A percentile compares a stretch with the other conserved stretches of the same genome.
Conservation (phyloP, 192 early-diverging fungal genomes). For the Radiomyces spectabilis region DNA sequence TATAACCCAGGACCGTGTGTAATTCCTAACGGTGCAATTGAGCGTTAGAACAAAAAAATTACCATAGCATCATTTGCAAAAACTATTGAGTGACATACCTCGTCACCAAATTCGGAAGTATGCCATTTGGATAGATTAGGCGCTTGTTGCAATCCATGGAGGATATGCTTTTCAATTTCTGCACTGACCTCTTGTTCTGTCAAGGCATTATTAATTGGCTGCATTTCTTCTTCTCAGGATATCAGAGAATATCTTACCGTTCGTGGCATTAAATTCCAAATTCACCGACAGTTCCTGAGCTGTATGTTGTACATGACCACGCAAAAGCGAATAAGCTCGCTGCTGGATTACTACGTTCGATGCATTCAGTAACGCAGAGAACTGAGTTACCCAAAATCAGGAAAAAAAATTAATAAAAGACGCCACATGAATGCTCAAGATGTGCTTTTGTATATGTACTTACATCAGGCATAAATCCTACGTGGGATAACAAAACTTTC, state of each 20-base stretch:
- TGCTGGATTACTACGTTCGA: conserved; percentile 33
- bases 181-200: conserved; percentile 1
- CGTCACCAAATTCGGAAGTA: conserved; percentile 8
- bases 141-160: too few species aligned
- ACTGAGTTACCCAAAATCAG: too few species aligned
- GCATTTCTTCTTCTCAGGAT: background rate
- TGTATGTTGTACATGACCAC: conserved; percentile 5
- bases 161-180: conserved; percentile 1
- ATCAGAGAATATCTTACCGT: conserved; percentile 4
- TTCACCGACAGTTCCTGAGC: conserved; percentile 24
- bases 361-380: conserved; percentile 10
- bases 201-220: too few species aligned
- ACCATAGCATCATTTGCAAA: background rate
- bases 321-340: conserved; percentile 26
- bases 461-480: conserved; percentile 2
- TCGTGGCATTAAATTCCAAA: conserved; percentile 24
- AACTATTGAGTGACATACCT: conserved; percentile 3
- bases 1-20: conserved; percentile 51
- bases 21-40: conserved; percentile 4
- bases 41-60: background rate
- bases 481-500: background rate
- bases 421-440: too few species aligned
- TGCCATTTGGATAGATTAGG: conserved; percentile 14
- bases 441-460: too few species aligned
- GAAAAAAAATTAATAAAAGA: too few species aligned